A percentile compares a stretch with the other conserved stretches of the same genome.
Evolutionary conservation across 345 rosid species (phyloP).

Genomic region (Eucalyptus curtisii): DNA sequence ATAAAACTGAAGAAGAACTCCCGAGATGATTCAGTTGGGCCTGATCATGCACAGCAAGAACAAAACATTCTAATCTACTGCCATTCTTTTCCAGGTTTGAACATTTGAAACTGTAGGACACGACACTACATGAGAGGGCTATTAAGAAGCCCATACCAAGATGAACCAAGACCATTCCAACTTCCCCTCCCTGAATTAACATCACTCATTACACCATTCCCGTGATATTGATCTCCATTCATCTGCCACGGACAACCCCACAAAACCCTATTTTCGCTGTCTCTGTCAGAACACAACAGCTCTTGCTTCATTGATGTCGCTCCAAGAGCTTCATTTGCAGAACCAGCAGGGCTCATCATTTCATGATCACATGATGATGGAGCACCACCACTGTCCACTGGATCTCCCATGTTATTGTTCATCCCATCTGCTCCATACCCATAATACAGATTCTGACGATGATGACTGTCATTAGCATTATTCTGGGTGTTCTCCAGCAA

Average conservation of each 20-base stretch:
- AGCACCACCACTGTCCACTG: constrained; percentile 9
- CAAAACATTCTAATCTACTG: not conserved
- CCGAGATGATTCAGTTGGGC: not conserved
- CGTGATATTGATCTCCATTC: constrained; percentile 21
- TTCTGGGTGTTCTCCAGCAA: not conserved
- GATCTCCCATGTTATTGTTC: constrained; percentile 1
- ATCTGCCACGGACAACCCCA: constrained; percentile 76
- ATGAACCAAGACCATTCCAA: not conserved
- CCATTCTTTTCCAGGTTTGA: not conserved
- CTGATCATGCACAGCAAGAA: not conserved
- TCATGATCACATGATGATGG: constrained; percentile 12
- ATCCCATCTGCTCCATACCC: constrained; percentile 30
- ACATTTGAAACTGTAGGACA: not conserved
- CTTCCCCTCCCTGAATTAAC: not conserved
- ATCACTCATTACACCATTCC: not conserved
- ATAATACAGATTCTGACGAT: constrained; percentile 25
- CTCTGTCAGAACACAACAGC: constrained; percentile 10
- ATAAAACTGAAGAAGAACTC: not conserved
- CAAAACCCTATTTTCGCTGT: constrained; percentile 24
- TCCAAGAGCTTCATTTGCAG: not conserved
- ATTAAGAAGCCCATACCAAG: constrained; percentile 1
- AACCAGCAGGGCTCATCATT: not conserved
- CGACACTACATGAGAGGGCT: not conserved
- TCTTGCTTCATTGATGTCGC: constrained; percentile 60
- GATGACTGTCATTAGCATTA: not conserved